These are phyloP conservation scores for Chaetomium sp. DNA, from an alignment of 2,329 filamentous ascomycete genomes.

Conservation along the genomic window DNA sequence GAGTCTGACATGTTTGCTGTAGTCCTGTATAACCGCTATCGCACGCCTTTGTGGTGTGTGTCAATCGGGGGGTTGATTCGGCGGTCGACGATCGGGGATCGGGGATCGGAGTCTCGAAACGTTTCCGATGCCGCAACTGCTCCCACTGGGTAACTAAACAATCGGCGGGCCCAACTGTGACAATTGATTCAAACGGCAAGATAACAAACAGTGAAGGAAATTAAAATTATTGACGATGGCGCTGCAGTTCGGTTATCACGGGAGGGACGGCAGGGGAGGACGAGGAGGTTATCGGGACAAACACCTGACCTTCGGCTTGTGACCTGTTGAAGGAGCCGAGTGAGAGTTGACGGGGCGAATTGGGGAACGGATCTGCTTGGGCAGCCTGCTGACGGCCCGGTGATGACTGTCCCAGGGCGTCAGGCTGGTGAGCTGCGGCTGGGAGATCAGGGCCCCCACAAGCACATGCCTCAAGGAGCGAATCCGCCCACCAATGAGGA, in stretches of 20 bases:
- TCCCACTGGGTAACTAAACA: constrained; percentile 3
- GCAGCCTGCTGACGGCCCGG: constrained; percentile 13
- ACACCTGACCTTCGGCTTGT: constrained; percentile 25
- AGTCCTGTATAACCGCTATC: constrained; percentile 21
- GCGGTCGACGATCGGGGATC: background rate
- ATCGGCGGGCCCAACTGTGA: background rate
- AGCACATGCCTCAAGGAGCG: background rate
- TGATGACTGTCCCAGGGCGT: background rate
- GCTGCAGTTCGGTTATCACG: background rate
- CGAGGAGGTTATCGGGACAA: background rate
- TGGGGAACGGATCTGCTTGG: constrained; percentile 9
- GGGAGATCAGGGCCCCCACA: background rate
- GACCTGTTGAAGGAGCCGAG: constrained; percentile 8
- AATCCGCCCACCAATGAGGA: background rate
- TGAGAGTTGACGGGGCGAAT: background rate
- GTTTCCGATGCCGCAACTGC: constrained; percentile 3
- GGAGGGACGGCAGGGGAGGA: background rate
- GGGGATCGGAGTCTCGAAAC: background rate
- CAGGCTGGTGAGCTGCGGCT: background rate
- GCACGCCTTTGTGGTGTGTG: constrained; percentile 25
- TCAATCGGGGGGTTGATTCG: background rate
- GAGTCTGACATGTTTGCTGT: constrained; percentile 36
- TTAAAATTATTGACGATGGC: background rate
- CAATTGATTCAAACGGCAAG: background rate
- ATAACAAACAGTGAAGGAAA: background rate